These are phyloP conservation scores for Mycena chlorophos DNA, from an alignment of 768 basidiomycete species.

Conservation along the genomic window DNA sequence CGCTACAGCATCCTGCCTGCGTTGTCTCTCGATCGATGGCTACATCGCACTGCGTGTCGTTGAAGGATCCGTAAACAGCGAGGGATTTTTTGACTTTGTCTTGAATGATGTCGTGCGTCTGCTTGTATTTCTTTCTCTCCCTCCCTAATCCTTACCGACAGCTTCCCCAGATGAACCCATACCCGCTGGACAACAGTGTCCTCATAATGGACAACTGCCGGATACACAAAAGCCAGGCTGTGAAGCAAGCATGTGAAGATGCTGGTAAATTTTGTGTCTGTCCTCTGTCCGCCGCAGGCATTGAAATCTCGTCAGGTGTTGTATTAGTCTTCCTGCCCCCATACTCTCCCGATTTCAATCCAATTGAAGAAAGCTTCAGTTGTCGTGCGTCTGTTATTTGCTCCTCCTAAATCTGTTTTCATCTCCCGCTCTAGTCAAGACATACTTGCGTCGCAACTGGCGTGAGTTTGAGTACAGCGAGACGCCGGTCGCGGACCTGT, in stretches of 20 bases:
- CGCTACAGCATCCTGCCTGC: conserved; percentile 37
- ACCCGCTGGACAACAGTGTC: conserved; percentile 30
- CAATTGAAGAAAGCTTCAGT: conserved; percentile 39
- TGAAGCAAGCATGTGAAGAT: conserved; percentile 27
- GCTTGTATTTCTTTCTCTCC: neutral
- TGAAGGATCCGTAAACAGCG: conserved; percentile 34
- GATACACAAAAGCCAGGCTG: conserved; percentile 37
- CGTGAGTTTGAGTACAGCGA: conserved; percentile 12
- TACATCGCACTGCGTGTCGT: conserved; percentile 35
- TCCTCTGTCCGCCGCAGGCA: conserved; percentile 1
- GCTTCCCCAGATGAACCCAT: conserved; percentile 39
- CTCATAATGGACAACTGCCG: conserved; percentile 39
- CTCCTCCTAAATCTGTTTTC: neutral
- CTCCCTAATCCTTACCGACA: conserved; percentile 12
- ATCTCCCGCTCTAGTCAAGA: conserved; percentile 24
- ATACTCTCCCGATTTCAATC: conserved; percentile 39
- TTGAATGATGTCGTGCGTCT: conserved; percentile 34
- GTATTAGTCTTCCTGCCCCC: conserved; percentile 33
- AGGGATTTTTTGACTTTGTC: conserved; percentile 39
- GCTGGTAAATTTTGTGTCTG: conserved; percentile 20
- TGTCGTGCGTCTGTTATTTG: conserved; percentile 17
- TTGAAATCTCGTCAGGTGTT: conserved; percentile 7
- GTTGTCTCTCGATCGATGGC: conserved; percentile 33
- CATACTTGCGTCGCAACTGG: conserved; percentile 25
- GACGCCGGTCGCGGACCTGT: conserved; percentile 12